These are phyloP conservation scores for Sclerotinia trifoliorum DNA, from an alignment of 2,329 filamentous ascomycete genomes.

Conservation along the genomic window DNA sequence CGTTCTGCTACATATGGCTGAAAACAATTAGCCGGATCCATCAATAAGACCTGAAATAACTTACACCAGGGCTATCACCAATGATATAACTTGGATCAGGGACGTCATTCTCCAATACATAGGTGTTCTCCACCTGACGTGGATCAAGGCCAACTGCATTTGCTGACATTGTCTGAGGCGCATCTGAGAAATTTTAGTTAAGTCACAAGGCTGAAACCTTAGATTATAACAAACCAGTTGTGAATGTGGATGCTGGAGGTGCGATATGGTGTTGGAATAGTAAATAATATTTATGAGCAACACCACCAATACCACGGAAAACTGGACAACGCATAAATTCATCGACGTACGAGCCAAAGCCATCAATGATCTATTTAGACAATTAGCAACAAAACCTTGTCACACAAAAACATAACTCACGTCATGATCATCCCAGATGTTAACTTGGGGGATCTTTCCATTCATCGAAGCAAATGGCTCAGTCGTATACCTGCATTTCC, in stretches of 20 bases:
- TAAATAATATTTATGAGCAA: conserved; percentile 97
- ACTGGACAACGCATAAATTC: conserved; percentile 92
- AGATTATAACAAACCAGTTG: conserved; percentile 59
- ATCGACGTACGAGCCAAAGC: conserved; percentile 90
- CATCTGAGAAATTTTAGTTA: conserved; percentile 38
- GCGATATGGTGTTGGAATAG: conserved; percentile 94
- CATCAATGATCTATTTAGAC: conserved; percentile 67
- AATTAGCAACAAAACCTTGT: neutral
- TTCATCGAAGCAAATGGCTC: conserved; percentile 84
- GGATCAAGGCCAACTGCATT: conserved; percentile 61
- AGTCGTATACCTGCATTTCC: conserved; percentile 65
- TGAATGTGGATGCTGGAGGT: conserved; percentile 82
- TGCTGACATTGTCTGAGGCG: conserved; percentile 53
- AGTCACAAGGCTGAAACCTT: neutral
- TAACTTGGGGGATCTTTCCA: conserved; percentile 90
- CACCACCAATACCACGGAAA: conserved; percentile 85
- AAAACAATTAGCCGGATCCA: conserved; percentile 10
- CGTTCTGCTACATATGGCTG: conserved; percentile 82
- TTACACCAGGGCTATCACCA: conserved; percentile 57
- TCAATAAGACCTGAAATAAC: neutral
- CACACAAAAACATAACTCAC: conserved; percentile 42
- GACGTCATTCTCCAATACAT: conserved; percentile 59
- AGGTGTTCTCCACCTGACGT: conserved; percentile 71
- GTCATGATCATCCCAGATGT: conserved; percentile 97
- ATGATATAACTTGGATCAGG: conserved; percentile 67